These are phyloP conservation scores for Neurospora discreta DNA, from an alignment of 495 filamentous ascomycete genomes.

Conservation along the genomic window DNA sequence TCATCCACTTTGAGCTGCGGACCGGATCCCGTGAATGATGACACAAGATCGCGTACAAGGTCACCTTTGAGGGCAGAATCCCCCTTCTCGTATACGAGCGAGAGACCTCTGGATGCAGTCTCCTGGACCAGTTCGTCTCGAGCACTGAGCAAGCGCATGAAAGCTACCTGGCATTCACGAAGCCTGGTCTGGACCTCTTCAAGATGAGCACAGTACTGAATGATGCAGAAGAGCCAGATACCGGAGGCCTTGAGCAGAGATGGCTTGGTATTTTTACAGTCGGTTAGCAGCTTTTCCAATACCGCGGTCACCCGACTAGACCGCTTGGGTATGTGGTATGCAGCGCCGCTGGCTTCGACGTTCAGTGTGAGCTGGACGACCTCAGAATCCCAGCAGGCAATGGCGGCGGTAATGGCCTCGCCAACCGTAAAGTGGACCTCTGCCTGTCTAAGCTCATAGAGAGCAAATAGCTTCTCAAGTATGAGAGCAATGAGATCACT, in stretches of 20 bases:
- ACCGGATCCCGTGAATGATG: conserved; percentile 69
- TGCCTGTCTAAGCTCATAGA: conserved; percentile 74
- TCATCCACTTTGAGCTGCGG: conserved; percentile 69
- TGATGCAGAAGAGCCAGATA: conserved; percentile 86
- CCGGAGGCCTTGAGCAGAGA: conserved; percentile 77
- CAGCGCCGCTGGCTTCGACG: conserved; percentile 24
- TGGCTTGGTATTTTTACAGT: conserved; percentile 75
- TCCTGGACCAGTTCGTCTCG: conserved; percentile 92
- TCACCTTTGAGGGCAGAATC: conserved; percentile 68
- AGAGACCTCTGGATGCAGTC: conserved; percentile 80
- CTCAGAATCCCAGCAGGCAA: conserved; percentile 63
- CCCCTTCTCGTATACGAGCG: conserved; percentile 85
- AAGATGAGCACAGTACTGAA: conserved; percentile 78
- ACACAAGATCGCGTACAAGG: conserved; percentile 74
- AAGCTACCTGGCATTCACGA: conserved; percentile 71
- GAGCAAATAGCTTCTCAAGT: conserved; percentile 50
- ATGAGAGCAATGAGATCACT: conserved; percentile 31
- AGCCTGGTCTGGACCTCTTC: conserved; percentile 58
- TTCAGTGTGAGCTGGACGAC: conserved; percentile 40
- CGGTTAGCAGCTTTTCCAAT: conserved; percentile 55
- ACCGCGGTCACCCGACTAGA: conserved; percentile 40
- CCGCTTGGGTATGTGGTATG: conserved; percentile 24
- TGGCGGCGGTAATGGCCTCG: conserved; percentile 67
- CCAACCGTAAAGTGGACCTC: conserved; percentile 84
- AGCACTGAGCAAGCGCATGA: conserved; percentile 76